phyloP scores from a whole-genome alignment of 2,329 filamentous ascomycete genomes.

The Penicillium sp. region DNA sequence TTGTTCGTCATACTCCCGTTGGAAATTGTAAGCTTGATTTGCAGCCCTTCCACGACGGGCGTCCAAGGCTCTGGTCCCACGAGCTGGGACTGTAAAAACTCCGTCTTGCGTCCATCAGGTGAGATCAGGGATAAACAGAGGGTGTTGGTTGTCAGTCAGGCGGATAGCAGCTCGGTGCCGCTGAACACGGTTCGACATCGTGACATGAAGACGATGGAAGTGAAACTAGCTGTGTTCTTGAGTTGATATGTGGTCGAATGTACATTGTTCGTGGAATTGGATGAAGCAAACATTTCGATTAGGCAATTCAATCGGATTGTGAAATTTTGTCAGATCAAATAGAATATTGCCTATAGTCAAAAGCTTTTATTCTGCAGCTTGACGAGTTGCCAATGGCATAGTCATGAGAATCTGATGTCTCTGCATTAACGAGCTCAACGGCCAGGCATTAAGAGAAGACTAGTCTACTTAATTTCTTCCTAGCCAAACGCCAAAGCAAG shows the following conservation, averaged over 20 bases:
- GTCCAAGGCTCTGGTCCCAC: neutral
- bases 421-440: too few relatives aligned
- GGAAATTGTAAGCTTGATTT: conserved; percentile 1
- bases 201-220: conserved; percentile 2
- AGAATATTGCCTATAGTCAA: neutral
- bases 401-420: too few relatives aligned
- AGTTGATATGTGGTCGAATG: neutral
- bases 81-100: neutral
- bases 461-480: neutral
- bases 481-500: neutral
- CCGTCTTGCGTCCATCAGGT: conserved; percentile 5
- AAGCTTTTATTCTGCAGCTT: neutral
- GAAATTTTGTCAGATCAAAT: too few relatives aligned
- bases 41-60: neutral
- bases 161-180: conserved; percentile 11
- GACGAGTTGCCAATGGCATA: too few relatives aligned
- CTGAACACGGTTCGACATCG: conserved; percentile 16
- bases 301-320: neutral
- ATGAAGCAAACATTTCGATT: neutral
- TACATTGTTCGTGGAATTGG: neutral
- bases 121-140: conserved; percentile 7
- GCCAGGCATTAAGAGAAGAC: neutral
- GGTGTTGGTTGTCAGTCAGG: conserved; percentile 5
- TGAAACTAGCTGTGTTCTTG: neutral
- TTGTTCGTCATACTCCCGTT: conserved; percentile 11